Percentiles rank a stretch among this genome's conserved stretches.
Conservation (phyloP, 371 early-diverging fungal species). For the Parasitella parasitica region DNA sequence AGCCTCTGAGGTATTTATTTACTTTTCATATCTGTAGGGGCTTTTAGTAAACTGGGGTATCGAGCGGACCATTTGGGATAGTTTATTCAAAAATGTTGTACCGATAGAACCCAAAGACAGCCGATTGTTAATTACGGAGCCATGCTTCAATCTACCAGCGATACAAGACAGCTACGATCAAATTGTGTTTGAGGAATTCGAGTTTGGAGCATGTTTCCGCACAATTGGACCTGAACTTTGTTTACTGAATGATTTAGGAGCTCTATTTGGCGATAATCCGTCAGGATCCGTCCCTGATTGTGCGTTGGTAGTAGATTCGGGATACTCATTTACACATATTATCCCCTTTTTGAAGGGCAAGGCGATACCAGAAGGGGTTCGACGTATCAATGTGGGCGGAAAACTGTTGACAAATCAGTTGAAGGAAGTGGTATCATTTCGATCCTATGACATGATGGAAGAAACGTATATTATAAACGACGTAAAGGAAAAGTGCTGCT, state of each 20-base stretch:
- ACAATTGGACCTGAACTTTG: conserved; percentile 53
- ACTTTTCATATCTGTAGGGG: conserved; percentile 47
- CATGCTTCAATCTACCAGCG: conserved; percentile 74
- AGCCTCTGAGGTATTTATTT: background rate
- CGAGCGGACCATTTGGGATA: conserved; percentile 79
- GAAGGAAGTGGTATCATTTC: conserved; percentile 86
- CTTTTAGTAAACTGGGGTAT: conserved; percentile 77
- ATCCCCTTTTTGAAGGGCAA: conserved; percentile 68
- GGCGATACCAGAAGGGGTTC: conserved; percentile 54
- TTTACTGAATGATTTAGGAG: conserved; percentile 53
- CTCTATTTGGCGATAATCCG: conserved; percentile 45
- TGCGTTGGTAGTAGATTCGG: conserved; percentile 76
- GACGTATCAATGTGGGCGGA: conserved; percentile 82
- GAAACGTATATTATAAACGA: conserved; percentile 82
- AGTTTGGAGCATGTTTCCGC: conserved; percentile 65
- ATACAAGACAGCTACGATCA: conserved; percentile 78
- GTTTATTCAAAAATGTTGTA: conserved; percentile 62
- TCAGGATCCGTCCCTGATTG: conserved; percentile 54
- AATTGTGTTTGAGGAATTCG: conserved; percentile 84
- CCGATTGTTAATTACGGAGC: conserved; percentile 74
- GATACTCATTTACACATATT: conserved; percentile 81
- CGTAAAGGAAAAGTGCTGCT: conserved; percentile 84
- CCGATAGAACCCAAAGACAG: conserved; percentile 66
- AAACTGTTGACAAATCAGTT: conserved; percentile 83
- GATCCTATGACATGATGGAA: conserved; percentile 92